Percentiles rank a stretch among this genome's conserved stretches.
Conservation (phyloP, 1,139 yeast species). For the Suhomyces terraborum region DNA sequence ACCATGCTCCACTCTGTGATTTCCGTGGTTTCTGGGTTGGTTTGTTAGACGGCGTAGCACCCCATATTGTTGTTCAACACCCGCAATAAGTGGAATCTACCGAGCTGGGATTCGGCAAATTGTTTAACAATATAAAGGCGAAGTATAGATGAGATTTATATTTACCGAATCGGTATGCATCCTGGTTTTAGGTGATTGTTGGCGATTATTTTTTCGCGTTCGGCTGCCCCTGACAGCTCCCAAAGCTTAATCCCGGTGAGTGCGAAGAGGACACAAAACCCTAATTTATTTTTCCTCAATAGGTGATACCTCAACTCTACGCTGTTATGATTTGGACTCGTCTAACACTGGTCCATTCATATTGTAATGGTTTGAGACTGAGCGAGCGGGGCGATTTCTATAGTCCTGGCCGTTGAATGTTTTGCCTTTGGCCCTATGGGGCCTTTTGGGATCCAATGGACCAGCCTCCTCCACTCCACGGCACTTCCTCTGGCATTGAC, state of each 20-base stretch:
- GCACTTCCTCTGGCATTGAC: neutral
- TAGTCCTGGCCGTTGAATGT: constrained; percentile 5
- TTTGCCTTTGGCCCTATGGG: neutral
- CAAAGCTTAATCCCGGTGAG: constrained; percentile 6
- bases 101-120: constrained; percentile 6
- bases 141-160: constrained; percentile 6
- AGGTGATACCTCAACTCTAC: constrained; percentile 1
- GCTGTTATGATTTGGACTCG: constrained; percentile 4
- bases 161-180: constrained; percentile 6
- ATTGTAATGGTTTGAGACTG: constrained; percentile 1
- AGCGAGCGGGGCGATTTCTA: constrained; percentile 6
- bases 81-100: constrained; percentile 4
- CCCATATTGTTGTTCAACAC: constrained; percentile 2
- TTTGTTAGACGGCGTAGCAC: neutral
- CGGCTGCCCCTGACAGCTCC: constrained; percentile 15
- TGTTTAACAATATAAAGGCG: constrained; percentile 9
- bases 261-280: constrained; percentile 3
- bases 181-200: constrained; percentile 4
- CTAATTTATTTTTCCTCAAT: constrained; percentile 1
- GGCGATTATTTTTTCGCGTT: constrained; percentile 4
- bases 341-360: neutral
- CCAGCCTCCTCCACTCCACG: constrained; percentile 1
- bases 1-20: no score
- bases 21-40: no score
- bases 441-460: neutral